phyloP scores from a whole-genome alignment of 139 green algal species.

The Medakamo hakoo region DNA sequence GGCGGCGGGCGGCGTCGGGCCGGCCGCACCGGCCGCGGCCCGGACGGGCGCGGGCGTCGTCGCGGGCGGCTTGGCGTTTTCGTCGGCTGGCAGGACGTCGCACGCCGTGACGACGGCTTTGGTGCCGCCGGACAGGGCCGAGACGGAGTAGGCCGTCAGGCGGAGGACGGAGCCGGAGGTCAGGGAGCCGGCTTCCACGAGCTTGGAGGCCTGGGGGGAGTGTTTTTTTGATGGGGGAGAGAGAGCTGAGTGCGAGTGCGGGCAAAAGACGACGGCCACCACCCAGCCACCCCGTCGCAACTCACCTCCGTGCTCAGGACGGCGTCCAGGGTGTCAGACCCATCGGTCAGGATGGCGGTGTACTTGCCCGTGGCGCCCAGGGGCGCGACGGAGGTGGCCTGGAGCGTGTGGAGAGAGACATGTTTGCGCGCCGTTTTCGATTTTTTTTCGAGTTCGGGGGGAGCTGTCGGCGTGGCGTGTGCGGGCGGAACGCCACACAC shows the following conservation, averaged over 20 bases:
- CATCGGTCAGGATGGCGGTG: neutral
- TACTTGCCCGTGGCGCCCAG: neutral
- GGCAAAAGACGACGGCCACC: neutral
- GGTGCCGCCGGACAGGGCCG: too few relatives aligned
- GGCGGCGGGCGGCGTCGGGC: neutral
- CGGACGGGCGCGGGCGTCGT: neutral
- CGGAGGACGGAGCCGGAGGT: too few relatives aligned
- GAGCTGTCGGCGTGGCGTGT: too few relatives aligned
- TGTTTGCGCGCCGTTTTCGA: neutral
- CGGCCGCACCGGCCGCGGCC: neutral
- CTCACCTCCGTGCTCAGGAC: neutral
- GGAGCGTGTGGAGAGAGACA: neutral
- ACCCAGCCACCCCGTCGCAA: neutral
- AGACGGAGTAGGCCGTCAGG: too few relatives aligned
- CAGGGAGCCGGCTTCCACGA: too few relatives aligned
- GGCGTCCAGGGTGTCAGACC: neutral
- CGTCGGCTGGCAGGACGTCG: too few relatives aligned
- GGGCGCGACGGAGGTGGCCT: neutral
- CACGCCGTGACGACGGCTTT: too few relatives aligned
- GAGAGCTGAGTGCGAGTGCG: neutral
- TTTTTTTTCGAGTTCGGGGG: neutral
- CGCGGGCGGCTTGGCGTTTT: too few relatives aligned
- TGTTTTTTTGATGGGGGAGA: too few relatives aligned
- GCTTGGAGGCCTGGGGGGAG: too few relatives aligned
- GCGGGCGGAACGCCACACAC: too few relatives aligned